These are phyloP conservation scores for Cadophora malorum DNA, from an alignment of 2,329 filamentous ascomycete species.

Conservation along the genomic window DNA sequence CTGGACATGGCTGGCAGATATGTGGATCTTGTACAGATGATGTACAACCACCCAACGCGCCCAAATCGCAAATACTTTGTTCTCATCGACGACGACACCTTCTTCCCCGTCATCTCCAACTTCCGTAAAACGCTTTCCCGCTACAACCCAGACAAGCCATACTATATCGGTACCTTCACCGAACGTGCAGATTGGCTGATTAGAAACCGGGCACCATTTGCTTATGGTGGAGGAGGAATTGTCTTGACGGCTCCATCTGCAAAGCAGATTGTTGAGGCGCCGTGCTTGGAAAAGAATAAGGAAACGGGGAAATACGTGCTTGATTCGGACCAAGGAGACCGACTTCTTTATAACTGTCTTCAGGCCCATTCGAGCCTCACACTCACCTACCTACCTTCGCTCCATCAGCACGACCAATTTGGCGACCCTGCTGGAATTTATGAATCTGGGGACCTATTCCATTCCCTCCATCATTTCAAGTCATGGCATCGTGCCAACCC, in stretches of 20 bases:
- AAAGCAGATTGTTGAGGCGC: slow-evolving; percentile 32
- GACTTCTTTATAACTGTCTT: slow-evolving; percentile 44
- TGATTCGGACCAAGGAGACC: slow-evolving; percentile 42
- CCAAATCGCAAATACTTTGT: slow-evolving; percentile 39
- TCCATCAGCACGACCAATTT: slow-evolving; percentile 44
- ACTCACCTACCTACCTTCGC: slow-evolving; percentile 39
- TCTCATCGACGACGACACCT: slow-evolving; percentile 46
- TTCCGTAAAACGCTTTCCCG: slow-evolving; percentile 45
- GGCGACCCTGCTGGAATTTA: slow-evolving; percentile 45
- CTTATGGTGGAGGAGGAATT: slow-evolving; percentile 45
- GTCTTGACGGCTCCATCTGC: slow-evolving; percentile 41
- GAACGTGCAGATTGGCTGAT: slow-evolving; percentile 44
- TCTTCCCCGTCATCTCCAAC: slow-evolving; percentile 42
- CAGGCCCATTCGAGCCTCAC: slow-evolving; percentile 38
- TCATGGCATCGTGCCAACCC: slow-evolving; percentile 42
- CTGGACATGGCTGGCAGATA: slow-evolving; percentile 66
- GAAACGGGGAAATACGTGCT: slow-evolving; percentile 36
- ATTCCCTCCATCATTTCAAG: slow-evolving; percentile 45
- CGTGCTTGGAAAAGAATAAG: slow-evolving; percentile 37
- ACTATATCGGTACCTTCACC: slow-evolving; percentile 45
- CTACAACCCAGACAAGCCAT: slow-evolving; percentile 40
- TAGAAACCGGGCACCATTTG: slow-evolving; percentile 38
- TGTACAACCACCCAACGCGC: slow-evolving; percentile 56
- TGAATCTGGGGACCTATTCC: slow-evolving; percentile 40
- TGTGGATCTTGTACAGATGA: slow-evolving; percentile 58